Evolutionary conservation across 2,329 filamentous ascomycete species (phyloP).

Genomic region (Microcyclospora tardicrescens): DNA sequence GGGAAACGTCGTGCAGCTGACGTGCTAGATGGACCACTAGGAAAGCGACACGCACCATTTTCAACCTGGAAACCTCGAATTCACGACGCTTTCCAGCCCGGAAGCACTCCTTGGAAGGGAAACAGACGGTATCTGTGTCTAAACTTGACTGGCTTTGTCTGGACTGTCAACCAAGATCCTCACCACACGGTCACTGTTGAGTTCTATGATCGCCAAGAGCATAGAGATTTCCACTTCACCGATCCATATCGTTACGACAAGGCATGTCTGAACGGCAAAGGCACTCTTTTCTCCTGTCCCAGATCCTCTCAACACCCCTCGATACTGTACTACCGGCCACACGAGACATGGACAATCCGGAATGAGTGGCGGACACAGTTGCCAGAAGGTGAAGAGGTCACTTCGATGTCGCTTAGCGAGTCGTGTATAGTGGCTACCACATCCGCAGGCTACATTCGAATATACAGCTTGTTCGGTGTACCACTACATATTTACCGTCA

Average conservation of each 20-base stretch:
- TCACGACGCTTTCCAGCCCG: slow-evolving; percentile 82
- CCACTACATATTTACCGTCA: slow-evolving; percentile 82
- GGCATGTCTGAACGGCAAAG: slow-evolving; percentile 75
- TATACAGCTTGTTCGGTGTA: slow-evolving; percentile 87
- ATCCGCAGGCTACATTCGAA: slow-evolving; percentile 71
- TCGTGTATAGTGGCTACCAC: slow-evolving; percentile 87
- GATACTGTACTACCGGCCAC: slow-evolving; percentile 87
- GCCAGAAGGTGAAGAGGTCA: slow-evolving; percentile 75
- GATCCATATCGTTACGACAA: slow-evolving; percentile 95
- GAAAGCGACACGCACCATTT: slow-evolving; percentile 41
- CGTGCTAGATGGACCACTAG: slow-evolving; percentile 26
- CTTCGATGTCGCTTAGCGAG: slow-evolving; percentile 79
- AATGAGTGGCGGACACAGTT: slow-evolving; percentile 81
- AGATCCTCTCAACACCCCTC: slow-evolving; percentile 54
- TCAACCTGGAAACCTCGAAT: slow-evolving; percentile 48
- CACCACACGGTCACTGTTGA: slow-evolving; percentile 85
- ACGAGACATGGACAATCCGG: slow-evolving; percentile 89
- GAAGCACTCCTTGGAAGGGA: slow-evolving; percentile 89
- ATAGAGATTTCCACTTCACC: slow-evolving; percentile 93
- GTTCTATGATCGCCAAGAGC: slow-evolving; percentile 87
- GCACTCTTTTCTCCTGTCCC: slow-evolving; percentile 72
- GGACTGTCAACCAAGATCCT: slow-evolving; percentile 91
- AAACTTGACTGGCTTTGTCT: slow-evolving; percentile 87
- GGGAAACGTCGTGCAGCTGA: slow-evolving; percentile 43
- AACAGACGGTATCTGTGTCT: slow-evolving; percentile 88